Percentiles rank a stretch among this genome's conserved stretches.
Evolutionary conservation across 2,329 filamentous ascomycete genomes (phyloP).

Genomic region (Pseudocercospora macadamiae): DNA sequence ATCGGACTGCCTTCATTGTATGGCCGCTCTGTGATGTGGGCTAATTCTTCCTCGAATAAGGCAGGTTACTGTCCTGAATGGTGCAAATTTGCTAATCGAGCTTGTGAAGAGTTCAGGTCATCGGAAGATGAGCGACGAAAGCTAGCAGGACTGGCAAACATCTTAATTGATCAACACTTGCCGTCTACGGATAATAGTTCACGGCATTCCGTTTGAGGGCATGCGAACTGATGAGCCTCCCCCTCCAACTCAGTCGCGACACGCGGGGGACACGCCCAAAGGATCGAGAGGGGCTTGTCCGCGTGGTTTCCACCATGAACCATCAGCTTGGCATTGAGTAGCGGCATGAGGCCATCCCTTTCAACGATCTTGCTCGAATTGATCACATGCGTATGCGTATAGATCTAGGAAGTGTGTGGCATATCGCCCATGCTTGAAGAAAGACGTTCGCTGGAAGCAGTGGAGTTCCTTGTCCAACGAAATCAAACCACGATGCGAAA

Average conservation of each 20-base stretch:
- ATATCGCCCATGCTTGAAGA: background rate
- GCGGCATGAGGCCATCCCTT: no score
- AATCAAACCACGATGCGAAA: no score
- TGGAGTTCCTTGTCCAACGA: background rate
- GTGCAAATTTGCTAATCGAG: background rate
- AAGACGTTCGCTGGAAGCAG: background rate
- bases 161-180: background rate
- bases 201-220: constrained; percentile 1
- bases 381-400: no score
- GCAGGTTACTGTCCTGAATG: constrained; percentile 17
- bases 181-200: background rate
- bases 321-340: background rate
- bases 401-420: no score
- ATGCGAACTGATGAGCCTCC: background rate
- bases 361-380: no score
- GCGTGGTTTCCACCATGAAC: background rate
- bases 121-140: background rate
- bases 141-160: background rate
- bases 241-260: background rate
- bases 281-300: background rate
- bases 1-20: constrained; percentile 43
- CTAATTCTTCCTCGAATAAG: constrained; percentile 15
- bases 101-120: background rate
- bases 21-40: constrained; percentile 11
- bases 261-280: background rate